Evolutionary conservation across 2,329 filamentous ascomycete species (phyloP).

Genomic region (Arachnopeziza araneosa): DNA sequence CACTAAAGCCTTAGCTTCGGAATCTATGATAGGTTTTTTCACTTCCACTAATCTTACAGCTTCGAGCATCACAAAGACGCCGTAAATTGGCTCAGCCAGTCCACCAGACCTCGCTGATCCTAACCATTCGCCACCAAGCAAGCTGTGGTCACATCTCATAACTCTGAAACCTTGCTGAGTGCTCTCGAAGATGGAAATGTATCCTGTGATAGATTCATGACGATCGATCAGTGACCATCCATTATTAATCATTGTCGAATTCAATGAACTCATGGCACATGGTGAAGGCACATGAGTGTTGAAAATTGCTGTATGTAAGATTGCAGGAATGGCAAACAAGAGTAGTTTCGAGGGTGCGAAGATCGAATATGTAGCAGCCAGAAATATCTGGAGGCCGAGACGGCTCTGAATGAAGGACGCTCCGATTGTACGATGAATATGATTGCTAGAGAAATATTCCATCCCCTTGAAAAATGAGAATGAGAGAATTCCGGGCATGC

Average conservation of each 20-base stretch:
- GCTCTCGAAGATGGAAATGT: slow-evolving; percentile 85
- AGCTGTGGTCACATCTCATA: slow-evolving; percentile 88
- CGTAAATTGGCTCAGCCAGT: slow-evolving; percentile 83
- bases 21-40: slow-evolving; percentile 47
- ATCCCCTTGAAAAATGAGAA: slow-evolving; percentile 56
- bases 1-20: slow-evolving; percentile 73
- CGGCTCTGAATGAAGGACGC: slow-evolving; percentile 60
- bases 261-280: slow-evolving; percentile 55
- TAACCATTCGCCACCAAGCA: slow-evolving; percentile 89
- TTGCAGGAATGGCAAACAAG: slow-evolving; percentile 61
- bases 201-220: slow-evolving; percentile 82
- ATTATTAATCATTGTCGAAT: slow-evolving; percentile 56
- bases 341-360: slow-evolving; percentile 65
- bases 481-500: slow-evolving; percentile 58
- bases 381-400: slow-evolving; percentile 63
- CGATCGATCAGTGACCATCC: slow-evolving; percentile 76
- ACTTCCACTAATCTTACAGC: slow-evolving; percentile 75
- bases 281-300: slow-evolving; percentile 70
- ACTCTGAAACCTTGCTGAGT: slow-evolving; percentile 65
- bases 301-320: slow-evolving; percentile 63
- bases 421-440: slow-evolving; percentile 50
- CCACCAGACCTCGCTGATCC: slow-evolving; percentile 57
- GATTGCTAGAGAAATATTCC: slow-evolving; percentile 31
- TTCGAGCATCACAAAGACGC: slow-evolving; percentile 94
- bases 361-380: slow-evolving; percentile 59